Base-by-base conservation (phyloP, 257 asterid species). In the Cordia subcordata region DNA sequence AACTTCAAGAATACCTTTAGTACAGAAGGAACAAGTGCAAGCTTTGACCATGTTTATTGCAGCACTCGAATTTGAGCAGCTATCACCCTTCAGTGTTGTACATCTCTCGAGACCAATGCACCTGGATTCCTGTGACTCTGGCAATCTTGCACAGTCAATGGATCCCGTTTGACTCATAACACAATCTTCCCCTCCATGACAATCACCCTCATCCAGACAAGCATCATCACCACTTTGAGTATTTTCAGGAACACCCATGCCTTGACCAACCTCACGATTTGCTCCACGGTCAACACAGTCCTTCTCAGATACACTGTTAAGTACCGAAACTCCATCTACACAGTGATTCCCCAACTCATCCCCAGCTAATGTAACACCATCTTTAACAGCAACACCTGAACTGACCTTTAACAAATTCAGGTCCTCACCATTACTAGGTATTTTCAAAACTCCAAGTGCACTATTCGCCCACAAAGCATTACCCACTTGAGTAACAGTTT, bases 21-120 rank as follows among this genome's bases (percentile, higher is more conserved):
- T 79, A 79, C 98, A 91, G 72, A 91, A 87, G 1, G 92, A 77
- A 55, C 96, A 91, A 9, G 92, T 72, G 66, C 96, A 91, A 49
- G 77, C 21, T 65, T 68, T 81, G 62, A 84, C 79, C 11, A 82
- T 72, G 40, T 86, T 83, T 20, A 61, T 55, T 32, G 66, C 76
- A n/a, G 40, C 65, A 63, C 57, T 68, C 49, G 61, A 63, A 66
- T 60, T 47, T 51, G 71, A 68, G 70, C 77, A 70, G 46, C 58
- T 80, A 49, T 73, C 79, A 58, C 67, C 57, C 62, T 72, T 75
- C 49, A 44, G 46, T 68, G 78, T 75, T 22, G 77, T 44, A 65
- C 78, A 73, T 61, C 73, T 74, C 46, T 85, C 93, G 8, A 58
- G 42, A 35, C 71, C 87, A 40, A 80, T 51, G 15, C 69, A 80